These are phyloP conservation scores for Aureobasidium pullulans DNA, from an alignment of 2,329 filamentous ascomycete genomes.

Conservation along the genomic window DNA sequence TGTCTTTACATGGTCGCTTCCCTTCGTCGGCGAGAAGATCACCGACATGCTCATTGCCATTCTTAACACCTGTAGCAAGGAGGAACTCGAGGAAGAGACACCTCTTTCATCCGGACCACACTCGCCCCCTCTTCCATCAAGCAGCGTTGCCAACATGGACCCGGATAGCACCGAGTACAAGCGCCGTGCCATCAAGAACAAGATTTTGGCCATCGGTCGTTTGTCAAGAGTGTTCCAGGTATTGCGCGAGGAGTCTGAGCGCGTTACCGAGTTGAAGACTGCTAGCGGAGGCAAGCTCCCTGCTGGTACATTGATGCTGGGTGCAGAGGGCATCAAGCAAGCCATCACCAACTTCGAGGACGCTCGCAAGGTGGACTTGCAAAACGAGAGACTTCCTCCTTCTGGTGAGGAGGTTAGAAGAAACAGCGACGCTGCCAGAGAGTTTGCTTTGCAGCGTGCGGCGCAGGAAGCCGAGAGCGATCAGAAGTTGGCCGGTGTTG, in stretches of 20 bases:
- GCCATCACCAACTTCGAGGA: constrained; percentile 96
- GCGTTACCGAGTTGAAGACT: constrained; percentile 95
- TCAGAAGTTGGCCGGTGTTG: constrained; percentile 74
- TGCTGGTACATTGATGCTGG: constrained; percentile 93
- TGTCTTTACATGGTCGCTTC: constrained; percentile 99
- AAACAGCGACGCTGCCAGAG: constrained; percentile 72
- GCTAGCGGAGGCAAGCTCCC: constrained; percentile 87
- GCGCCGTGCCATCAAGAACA: constrained; percentile 97
- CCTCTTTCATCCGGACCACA: constrained; percentile 59
- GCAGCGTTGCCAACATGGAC: constrained; percentile 45
- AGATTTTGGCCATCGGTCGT: constrained; percentile 94
- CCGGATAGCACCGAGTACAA: constrained; percentile 89
- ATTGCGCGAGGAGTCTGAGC: constrained; percentile 91
- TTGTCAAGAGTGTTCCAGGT: constrained; percentile 98
- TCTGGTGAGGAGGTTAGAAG: constrained; percentile 84
- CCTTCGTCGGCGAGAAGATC: constrained; percentile 96
- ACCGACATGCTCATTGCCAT: constrained; percentile 99
- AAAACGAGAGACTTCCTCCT: constrained; percentile 91
- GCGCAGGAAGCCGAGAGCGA: constrained; percentile 88
- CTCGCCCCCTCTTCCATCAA: constrained; percentile 60
- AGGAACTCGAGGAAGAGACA: constrained; percentile 83
- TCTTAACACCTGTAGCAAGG: constrained; percentile 97
- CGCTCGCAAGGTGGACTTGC: constrained; percentile 89
- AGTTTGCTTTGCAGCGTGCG: constrained; percentile 78
- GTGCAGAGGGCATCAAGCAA: constrained; percentile 96